Evolutionary conservation across 306 rosid species (phyloP).

Genomic region (Arachis hypogaea): DNA sequence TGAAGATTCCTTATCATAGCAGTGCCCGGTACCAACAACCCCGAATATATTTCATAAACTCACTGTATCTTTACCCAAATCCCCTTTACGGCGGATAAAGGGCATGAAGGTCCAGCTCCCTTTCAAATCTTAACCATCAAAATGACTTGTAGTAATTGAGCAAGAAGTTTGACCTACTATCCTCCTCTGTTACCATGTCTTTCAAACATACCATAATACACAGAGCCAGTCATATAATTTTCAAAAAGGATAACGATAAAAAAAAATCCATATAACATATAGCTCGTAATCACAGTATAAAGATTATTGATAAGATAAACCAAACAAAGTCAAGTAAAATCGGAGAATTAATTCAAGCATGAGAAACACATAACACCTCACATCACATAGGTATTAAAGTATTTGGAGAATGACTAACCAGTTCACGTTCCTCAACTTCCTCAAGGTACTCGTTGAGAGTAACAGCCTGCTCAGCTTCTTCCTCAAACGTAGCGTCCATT

Average conservation of each 20-base stretch:
- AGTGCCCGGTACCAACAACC: background rate
- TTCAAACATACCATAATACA: background rate
- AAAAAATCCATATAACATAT: conserved; percentile 2
- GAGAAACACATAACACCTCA: background rate
- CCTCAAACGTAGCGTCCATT: conserved; percentile 72
- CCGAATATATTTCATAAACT: background rate
- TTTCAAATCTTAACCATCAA: background rate
- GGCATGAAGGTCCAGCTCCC: background rate
- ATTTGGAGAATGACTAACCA: conserved; percentile 52
- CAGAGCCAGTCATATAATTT: background rate
- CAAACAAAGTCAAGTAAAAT: conserved; percentile 4
- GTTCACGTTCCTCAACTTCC: conserved; percentile 86
- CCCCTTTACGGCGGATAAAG: background rate
- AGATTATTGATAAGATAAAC: background rate
- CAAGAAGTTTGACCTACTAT: background rate
- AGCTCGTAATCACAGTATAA: background rate
- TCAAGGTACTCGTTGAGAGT: conserved; percentile 82
- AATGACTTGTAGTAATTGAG: background rate
- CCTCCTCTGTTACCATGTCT: background rate
- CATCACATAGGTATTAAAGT: background rate
- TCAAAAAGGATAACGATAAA: background rate
- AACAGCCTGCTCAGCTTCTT: conserved; percentile 69
- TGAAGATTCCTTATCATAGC: background rate
- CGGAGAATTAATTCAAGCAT: background rate
- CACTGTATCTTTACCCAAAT: background rate